A percentile compares a stretch with the other conserved stretches of the same genome.
These are phyloP conservation scores for Saccharomycopsis oosterbeekiorum DNA, from an alignment of 805 yeast species.

Conservation along the genomic window DNA sequence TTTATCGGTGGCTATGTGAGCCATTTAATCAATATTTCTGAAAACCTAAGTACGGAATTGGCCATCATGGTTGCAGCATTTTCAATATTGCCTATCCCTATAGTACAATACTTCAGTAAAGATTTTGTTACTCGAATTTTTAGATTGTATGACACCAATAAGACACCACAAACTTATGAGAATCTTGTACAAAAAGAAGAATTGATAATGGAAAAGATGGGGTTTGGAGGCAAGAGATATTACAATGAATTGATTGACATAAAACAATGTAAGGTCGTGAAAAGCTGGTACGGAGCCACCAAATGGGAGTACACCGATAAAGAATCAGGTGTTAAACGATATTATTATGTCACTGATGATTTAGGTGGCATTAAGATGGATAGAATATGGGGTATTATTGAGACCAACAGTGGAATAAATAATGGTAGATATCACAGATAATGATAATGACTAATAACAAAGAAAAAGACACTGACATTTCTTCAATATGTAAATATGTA, in stretches of 20 bases:
- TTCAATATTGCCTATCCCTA: constrained; percentile 46
- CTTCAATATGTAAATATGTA: background rate
- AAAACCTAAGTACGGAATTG: constrained; percentile 41
- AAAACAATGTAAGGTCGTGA: constrained; percentile 33
- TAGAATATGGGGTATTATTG: constrained; percentile 76
- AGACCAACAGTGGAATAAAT: constrained; percentile 52
- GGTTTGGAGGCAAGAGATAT: constrained; percentile 54
- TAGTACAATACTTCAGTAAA: constrained; percentile 42
- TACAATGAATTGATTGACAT: constrained; percentile 53
- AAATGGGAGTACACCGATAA: constrained; percentile 31
- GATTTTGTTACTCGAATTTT: constrained; percentile 66
- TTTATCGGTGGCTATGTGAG: constrained; percentile 52
- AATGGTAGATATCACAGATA: constrained; percentile 42
- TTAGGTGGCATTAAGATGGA: constrained; percentile 80
- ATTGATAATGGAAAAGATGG: constrained; percentile 57
- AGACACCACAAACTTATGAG: constrained; percentile 52
- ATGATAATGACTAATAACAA: background rate
- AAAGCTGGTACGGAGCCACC: constrained; percentile 37
- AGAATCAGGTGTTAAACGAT: constrained; percentile 22
- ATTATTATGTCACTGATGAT: constrained; percentile 53
- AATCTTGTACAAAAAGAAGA: constrained; percentile 52
- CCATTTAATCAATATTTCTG: constrained; percentile 46
- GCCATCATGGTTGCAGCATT: constrained; percentile 34
- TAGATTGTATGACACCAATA: constrained; percentile 53
- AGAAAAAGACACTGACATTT: constrained; percentile 22